Conservation (phyloP, 176 grass and related monocot species). For the Oryza punctata region DNA sequence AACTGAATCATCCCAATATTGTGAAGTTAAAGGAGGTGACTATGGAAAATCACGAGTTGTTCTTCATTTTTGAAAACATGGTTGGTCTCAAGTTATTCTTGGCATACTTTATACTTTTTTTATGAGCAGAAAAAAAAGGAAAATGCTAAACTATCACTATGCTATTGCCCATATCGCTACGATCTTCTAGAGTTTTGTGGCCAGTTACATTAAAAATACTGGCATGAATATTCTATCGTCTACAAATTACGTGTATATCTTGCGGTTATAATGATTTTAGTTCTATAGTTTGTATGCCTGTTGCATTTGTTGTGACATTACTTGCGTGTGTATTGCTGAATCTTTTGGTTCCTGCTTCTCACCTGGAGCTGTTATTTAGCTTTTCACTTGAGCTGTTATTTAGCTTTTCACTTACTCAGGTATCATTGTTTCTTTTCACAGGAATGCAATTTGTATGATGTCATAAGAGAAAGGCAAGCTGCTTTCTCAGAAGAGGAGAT, state of each 20-base stretch:
- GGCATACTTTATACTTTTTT: background rate
- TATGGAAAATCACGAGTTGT: constrained; percentile 82
- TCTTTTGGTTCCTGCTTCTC: background rate
- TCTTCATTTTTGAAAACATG: constrained; percentile 98
- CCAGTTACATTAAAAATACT: background rate
- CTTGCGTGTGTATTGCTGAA: background rate
- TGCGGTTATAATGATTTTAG: background rate
- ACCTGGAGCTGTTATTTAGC: background rate
- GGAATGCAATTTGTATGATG: constrained; percentile 79
- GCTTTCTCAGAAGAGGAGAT: constrained; percentile 73
- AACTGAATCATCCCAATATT: constrained; percentile 81
- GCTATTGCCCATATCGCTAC: background rate
- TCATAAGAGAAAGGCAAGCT: constrained; percentile 65
- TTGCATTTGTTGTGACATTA: background rate
- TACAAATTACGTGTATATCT: background rate
- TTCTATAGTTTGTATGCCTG: background rate
- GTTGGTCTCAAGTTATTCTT: constrained; percentile 39
- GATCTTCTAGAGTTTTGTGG: background rate
- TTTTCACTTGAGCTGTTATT: background rate
- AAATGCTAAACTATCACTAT: background rate
- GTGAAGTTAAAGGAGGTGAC: constrained; percentile 83
- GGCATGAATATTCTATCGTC: background rate
- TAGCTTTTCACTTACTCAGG: background rate
- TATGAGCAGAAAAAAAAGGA: background rate
- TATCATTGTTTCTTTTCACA: constrained; percentile 25